Conservation (phyloP, 768 basidiomycete genomes). For the Royoungia palumana region DNA sequence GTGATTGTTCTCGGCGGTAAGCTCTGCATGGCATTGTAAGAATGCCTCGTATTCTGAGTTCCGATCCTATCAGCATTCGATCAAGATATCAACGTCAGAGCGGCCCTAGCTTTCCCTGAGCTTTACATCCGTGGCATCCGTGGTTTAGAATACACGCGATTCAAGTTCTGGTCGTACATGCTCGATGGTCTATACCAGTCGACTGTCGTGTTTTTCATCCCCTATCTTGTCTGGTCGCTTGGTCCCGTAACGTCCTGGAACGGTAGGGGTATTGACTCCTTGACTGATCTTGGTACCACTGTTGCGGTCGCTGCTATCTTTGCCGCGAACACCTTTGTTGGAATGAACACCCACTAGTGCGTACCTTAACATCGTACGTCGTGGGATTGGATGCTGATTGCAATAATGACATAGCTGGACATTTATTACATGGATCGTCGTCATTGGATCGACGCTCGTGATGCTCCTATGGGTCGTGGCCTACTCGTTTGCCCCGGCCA, state of each 20-base stretch:
- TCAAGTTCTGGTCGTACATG: constrained; percentile 96
- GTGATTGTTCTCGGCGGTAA: constrained; percentile 86
- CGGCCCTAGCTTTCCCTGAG: constrained; percentile 88
- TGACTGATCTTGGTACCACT: constrained; percentile 90
- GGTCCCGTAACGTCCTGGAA: constrained; percentile 69
- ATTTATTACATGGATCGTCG: constrained; percentile 77
- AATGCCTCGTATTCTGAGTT: constrained; percentile 6
- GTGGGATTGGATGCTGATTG: neutral
- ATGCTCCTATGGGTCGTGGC: constrained; percentile 87
- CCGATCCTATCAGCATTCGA: constrained; percentile 61
- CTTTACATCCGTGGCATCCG: constrained; percentile 95
- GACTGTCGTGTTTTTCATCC: constrained; percentile 79
- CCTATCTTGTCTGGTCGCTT: constrained; percentile 69
- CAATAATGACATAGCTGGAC: constrained; percentile 61
- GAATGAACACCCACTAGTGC: constrained; percentile 85
- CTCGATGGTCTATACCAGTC: constrained; percentile 93
- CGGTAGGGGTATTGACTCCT: constrained; percentile 72
- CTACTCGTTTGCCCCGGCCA: constrained; percentile 77
- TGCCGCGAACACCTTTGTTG: constrained; percentile 86
- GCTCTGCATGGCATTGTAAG: constrained; percentile 14
- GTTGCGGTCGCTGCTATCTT: constrained; percentile 85
- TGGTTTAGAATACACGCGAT: constrained; percentile 87
- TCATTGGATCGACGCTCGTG: constrained; percentile 74
- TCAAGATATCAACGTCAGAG: constrained; percentile 89
- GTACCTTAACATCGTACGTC: constrained; percentile 34